Conservation (phyloP, 1,284 basidiomycete genomes). For the Mycena sp. region DNA sequence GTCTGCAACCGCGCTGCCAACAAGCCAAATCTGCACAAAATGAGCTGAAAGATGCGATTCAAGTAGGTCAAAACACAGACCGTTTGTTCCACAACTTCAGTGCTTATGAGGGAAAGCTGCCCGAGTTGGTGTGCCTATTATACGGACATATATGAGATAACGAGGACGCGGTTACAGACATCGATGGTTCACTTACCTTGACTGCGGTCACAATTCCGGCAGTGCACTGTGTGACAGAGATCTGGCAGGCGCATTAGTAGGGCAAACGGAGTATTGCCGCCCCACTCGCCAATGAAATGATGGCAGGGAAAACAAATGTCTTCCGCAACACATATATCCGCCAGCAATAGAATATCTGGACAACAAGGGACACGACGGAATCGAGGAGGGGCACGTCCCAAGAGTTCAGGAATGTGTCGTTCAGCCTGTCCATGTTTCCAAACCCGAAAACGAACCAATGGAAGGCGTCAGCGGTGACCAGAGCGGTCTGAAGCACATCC, state of each 20-base stretch:
- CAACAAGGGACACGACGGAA: constrained; percentile 23
- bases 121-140: constrained; percentile 5
- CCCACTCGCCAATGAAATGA: too few relatives aligned
- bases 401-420: constrained; percentile 29
- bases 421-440: constrained; percentile 18
- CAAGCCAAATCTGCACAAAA: constrained; percentile 9
- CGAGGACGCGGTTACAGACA: too few relatives aligned
- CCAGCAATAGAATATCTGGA: constrained; percentile 30
- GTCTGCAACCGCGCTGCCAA: constrained; percentile 4
- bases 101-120: background rate
- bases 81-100: constrained; percentile 1
- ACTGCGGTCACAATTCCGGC: too few relatives aligned
- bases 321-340: too few relatives aligned
- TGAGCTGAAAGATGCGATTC: background rate
- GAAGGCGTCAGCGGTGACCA: constrained; percentile 29
- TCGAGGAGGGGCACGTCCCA: constrained; percentile 29
- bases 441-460: constrained; percentile 32
- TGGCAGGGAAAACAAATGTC: too few relatives aligned
- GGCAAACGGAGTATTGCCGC: too few relatives aligned
- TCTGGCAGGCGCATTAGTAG: too few relatives aligned
- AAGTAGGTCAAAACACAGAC: too few relatives aligned
- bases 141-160: too few relatives aligned
- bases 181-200: too few relatives aligned
- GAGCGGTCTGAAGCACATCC: constrained; percentile 23
- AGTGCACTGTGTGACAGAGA: too few relatives aligned